Percentiles rank a stretch among this genome's conserved stretches.
These are phyloP conservation scores for Ceratocystiopsis brevicomis DNA, from an alignment of 2,329 filamentous ascomycete genomes.

Conservation along the genomic window DNA sequence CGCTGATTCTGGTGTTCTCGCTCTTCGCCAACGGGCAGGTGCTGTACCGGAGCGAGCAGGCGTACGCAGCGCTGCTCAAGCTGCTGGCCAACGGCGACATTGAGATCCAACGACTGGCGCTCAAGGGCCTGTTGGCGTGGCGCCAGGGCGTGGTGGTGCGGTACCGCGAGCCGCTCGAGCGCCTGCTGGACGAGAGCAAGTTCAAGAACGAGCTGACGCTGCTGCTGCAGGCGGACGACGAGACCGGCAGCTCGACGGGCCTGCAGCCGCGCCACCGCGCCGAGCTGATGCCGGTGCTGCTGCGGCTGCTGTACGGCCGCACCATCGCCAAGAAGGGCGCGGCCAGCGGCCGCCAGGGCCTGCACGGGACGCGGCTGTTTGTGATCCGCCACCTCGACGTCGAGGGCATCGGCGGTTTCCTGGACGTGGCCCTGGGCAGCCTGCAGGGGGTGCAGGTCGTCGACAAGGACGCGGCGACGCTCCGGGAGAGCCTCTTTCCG, in stretches of 20 bases:
- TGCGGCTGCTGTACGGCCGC: constrained; percentile 75
- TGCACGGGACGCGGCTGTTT: constrained; percentile 64
- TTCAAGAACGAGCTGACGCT: constrained; percentile 91
- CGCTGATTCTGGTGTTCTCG: constrained; percentile 61
- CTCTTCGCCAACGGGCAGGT: constrained; percentile 76
- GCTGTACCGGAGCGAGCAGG: constrained; percentile 57
- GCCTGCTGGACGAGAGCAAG: constrained; percentile 71
- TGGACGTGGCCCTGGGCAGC: constrained; percentile 62
- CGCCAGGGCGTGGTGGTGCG: constrained; percentile 56
- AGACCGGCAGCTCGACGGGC: constrained; percentile 18
- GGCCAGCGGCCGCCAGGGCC: constrained; percentile 58
- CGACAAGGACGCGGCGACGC: constrained; percentile 18
- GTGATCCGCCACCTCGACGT: constrained; percentile 61
- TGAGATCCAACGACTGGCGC: constrained; percentile 68
- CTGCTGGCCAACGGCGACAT: constrained; percentile 75
- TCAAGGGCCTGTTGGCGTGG: constrained; percentile 79
- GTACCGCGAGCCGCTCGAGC: constrained; percentile 72
- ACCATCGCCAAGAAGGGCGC: constrained; percentile 66
- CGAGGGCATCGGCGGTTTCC: constrained; percentile 58
- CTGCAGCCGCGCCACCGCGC: constrained; percentile 56
- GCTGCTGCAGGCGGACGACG: constrained; percentile 41
- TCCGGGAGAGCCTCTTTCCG: constrained; percentile 34
- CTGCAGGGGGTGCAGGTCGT: constrained; percentile 43
- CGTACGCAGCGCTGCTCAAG: constrained; percentile 54
- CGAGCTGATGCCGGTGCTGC: constrained; percentile 65